Conservation (phyloP, 2,329 filamentous ascomycete species). For the Sclerotinia sclerotiorum region DNA sequence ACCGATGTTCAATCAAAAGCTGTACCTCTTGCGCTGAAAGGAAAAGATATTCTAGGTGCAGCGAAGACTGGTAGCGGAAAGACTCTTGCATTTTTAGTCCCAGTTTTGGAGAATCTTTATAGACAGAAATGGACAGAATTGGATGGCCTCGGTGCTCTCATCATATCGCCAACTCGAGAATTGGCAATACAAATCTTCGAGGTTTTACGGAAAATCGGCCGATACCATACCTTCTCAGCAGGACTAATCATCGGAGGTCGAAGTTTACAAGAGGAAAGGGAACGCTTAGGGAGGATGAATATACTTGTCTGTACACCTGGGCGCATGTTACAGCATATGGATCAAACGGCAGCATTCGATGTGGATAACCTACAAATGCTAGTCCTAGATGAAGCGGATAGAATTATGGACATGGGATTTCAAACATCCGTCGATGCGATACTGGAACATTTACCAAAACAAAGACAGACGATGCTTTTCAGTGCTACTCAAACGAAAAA, state of each 20-base stretch:
- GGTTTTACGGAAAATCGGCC: slow-evolving; percentile 84
- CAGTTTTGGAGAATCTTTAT: slow-evolving; percentile 89
- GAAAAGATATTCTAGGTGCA: slow-evolving; percentile 84
- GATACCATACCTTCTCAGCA: slow-evolving; percentile 86
- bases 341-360: slow-evolving; percentile 87
- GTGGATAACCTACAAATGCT: slow-evolving; percentile 89
- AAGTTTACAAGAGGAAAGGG: slow-evolving; percentile 80
- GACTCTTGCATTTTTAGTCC: slow-evolving; percentile 88
- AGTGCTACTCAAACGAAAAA: slow-evolving; percentile 94
- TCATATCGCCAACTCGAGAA: slow-evolving; percentile 92
- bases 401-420: slow-evolving; percentile 98
- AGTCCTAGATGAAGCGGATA: slow-evolving; percentile 92
- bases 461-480: slow-evolving; percentile 90
- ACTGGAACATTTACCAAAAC: slow-evolving; percentile 81
- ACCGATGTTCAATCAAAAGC: slow-evolving; percentile 91
- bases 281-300: slow-evolving; percentile 87
- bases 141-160: slow-evolving; percentile 88
- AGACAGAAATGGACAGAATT: slow-evolving; percentile 84
- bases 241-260: slow-evolving; percentile 94
- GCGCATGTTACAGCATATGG: slow-evolving; percentile 91
- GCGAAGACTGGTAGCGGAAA: slow-evolving; percentile 96
- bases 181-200: slow-evolving; percentile 97
- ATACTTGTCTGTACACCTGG: slow-evolving; percentile 95
- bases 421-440: slow-evolving; percentile 87
- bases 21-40: slow-evolving; percentile 84